A percentile compares a stretch with the other conserved stretches of the same genome.
Conservation (phyloP, 208 protist genomes). For the Crithidia brevicula region DNA sequence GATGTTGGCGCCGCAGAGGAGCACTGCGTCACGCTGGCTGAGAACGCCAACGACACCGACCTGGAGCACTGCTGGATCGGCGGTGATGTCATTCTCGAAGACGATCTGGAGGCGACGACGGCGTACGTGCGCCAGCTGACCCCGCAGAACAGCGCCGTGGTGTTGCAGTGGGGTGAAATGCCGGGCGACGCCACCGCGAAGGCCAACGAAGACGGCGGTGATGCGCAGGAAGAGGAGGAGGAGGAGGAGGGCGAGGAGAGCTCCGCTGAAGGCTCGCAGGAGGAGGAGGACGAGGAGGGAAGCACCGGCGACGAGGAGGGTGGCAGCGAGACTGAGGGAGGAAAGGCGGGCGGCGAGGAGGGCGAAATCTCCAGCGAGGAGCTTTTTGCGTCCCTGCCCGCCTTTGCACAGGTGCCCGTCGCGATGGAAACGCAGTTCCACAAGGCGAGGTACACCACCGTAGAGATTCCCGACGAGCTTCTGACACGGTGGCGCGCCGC, state of each 20-base stretch:
- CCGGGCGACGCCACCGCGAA: constrained; percentile 23
- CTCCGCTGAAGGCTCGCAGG: too few species aligned
- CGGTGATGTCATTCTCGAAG: constrained; percentile 48
- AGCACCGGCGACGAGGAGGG: too few species aligned
- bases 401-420: constrained; percentile 48
- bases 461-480: constrained; percentile 45
- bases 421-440: constrained; percentile 50
- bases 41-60: constrained; percentile 44
- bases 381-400: constrained; percentile 58
- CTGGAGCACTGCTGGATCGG: constrained; percentile 60
- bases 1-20: constrained; percentile 36
- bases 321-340: neutral
- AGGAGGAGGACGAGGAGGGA: constrained; percentile 1
- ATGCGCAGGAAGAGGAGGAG: neutral
- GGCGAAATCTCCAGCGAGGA: constrained; percentile 10
- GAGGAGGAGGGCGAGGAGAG: constrained; percentile 4
- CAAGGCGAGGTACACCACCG: constrained; percentile 24
- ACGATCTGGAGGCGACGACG: constrained; percentile 50
- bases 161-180: constrained; percentile 64
- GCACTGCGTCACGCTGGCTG: constrained; percentile 55
- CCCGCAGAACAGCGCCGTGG: constrained; percentile 53
- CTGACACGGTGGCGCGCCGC: constrained; percentile 45
- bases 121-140: constrained; percentile 57
- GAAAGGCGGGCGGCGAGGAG: neutral
- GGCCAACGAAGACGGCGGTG: neutral